Base-by-base conservation (phyloP, 2,329 filamentous ascomycete genomes). In the Phoma sp. region DNA sequence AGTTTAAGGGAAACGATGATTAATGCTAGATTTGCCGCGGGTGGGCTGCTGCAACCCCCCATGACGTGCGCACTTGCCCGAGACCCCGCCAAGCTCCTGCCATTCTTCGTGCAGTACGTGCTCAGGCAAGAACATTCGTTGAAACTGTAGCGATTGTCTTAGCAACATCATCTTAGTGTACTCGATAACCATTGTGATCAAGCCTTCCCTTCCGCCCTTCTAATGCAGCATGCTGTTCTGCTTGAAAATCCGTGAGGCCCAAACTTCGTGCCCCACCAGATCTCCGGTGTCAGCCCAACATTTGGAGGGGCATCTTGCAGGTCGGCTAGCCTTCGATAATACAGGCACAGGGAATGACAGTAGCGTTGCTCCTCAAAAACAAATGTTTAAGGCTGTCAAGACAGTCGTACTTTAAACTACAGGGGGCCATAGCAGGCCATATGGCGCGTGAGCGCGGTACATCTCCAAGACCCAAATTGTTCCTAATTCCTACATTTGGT, bases 41-140 rank as follows among this genome's bases (percentile, higher is more conserved):
- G 59, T 57, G 61, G 60, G 60, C 58, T 61, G 55, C 42, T n/a
- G 32, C 43, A 21, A 42, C 43, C 49, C 43, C 49, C 20, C 28
- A 63, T 65, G 62, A 65, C 62, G 62, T 65, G 62, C 57, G 47
- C 39, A 45, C 51, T 61, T 61, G 49, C 48, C 60, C 59, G 56
- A 63, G 42, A 46, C 60, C 58, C 60, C 56, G 36, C 58, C 52
- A 60, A 33, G 47, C 15, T 52, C 49, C 47, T 58, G 47, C 54
- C 52, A 51, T 42, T 37, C 42, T 18, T 57, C 45, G 39, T 55
- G 42, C 43, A 56, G 17, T n/a, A 30, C 23, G 47, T 14, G 15
- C 25, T 25, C 18, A 21, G 29, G 17, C 25, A 34, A 42, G 21
- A 14, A 25, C 20, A n/a, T 11, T 21, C 9, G 33, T 36, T 28